phyloP scores from a whole-genome alignment of 2,329 filamentous ascomycete genomes.

The Lachnellula subtilissima region DNA sequence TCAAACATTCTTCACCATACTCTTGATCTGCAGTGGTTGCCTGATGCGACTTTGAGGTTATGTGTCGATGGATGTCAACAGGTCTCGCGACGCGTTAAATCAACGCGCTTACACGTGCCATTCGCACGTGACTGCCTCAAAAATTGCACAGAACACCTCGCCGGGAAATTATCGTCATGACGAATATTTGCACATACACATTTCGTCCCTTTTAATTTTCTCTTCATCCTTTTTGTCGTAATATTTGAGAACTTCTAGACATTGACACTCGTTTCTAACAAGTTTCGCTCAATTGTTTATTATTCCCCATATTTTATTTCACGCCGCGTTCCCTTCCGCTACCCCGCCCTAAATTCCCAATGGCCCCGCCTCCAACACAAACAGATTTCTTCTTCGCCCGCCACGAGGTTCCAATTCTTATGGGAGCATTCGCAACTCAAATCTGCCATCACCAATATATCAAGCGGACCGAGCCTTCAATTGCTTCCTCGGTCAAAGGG shows the following conservation, averaged over 20 bases:
- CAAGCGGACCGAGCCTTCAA: slow-evolving; percentile 9
- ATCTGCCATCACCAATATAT: slow-evolving; percentile 24
- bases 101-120: too few relatives aligned
- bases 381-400: slow-evolving; percentile 22
- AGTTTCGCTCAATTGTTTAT: not conserved
- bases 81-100: not conserved
- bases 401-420: slow-evolving; percentile 21
- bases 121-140: too few relatives aligned
- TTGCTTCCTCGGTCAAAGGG: slow-evolving; percentile 7
- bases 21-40: too few relatives aligned
- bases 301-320: not conserved
- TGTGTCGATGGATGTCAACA: not conserved
- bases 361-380: slow-evolving; percentile 17
- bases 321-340: slow-evolving; percentile 5
- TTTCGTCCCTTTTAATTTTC: too few relatives aligned
- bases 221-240: too few relatives aligned
- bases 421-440: slow-evolving; percentile 20
- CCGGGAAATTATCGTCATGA: too few relatives aligned
- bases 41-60: too few relatives aligned
- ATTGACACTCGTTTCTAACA: not conserved
- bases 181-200: too few relatives aligned
- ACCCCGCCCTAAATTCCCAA: slow-evolving; percentile 10
- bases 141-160: too few relatives aligned
- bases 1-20: not conserved
- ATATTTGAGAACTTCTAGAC: not conserved